Percentiles rank a stretch among this genome's conserved stretches.
These are phyloP conservation scores for Drosera capensis DNA, from an alignment of 148 eudicot genomes.

Conservation along the genomic window DNA sequence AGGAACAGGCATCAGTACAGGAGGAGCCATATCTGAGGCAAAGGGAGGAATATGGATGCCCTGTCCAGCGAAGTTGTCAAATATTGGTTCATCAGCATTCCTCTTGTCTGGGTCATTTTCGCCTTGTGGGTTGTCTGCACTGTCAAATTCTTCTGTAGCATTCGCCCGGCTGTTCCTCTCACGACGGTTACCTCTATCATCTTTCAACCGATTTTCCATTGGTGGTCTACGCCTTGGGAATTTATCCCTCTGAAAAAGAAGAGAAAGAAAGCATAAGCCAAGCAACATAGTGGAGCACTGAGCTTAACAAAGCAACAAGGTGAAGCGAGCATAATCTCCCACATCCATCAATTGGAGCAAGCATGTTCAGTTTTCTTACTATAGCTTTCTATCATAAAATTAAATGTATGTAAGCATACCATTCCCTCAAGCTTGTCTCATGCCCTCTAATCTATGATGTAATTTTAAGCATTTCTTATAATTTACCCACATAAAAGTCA, in stretches of 20 bases:
- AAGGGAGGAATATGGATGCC: constrained; percentile 64
- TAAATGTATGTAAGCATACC: too few species aligned
- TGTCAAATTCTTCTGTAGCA: constrained; percentile 55
- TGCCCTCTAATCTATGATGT: too few species aligned
- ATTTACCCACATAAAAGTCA: not conserved
- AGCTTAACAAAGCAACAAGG: not conserved
- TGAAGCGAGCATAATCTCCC: too few species aligned
- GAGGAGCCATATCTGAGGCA: constrained; percentile 77
- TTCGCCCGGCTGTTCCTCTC: constrained; percentile 56
- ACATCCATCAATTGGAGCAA: too few species aligned
- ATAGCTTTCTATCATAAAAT: too few species aligned
- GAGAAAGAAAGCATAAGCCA: not conserved
- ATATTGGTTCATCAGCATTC: constrained; percentile 64
- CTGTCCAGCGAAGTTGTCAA: constrained; percentile 63
- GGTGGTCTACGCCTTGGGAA: constrained; percentile 61
- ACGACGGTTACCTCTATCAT: constrained; percentile 60
- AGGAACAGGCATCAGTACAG: too few species aligned
- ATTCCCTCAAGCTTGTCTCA: too few species aligned
- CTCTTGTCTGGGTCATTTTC: constrained; percentile 48
- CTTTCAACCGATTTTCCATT: constrained; percentile 46
- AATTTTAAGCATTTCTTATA: too few species aligned
- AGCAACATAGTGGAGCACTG: not conserved
- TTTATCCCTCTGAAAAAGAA: constrained; percentile 52
- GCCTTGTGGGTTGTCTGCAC: constrained; percentile 46
- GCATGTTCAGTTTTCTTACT: too few species aligned